Evolutionary conservation across 2,329 filamentous ascomycete genomes (phyloP), one percentile per base, ranked within the genome.

Genomic region (Ambrosiella xylebori): DNA sequence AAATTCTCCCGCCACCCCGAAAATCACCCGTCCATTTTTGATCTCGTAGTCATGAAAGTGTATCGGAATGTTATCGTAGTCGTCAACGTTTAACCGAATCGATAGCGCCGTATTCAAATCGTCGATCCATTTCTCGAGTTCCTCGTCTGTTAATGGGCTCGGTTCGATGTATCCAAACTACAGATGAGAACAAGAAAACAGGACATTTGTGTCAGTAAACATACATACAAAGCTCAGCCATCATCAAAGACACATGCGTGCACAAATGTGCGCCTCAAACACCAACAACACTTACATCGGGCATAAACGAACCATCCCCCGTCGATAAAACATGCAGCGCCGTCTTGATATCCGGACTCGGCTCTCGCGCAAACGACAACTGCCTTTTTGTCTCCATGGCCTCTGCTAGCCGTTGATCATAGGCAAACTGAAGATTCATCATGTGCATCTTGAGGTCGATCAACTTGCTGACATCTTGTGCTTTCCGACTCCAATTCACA

Each of bases 291-390:
- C 78, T 71, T 72, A 86, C 82, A 68, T 93, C 84, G 57, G 90
- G 84, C 74, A 95, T 82, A 77, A 84, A 88, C 3, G 81, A 76
- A 27, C 85, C 84, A 64, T 81, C 82, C 47, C 88, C 88, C 7
- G 82, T 88, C 5, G 87, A 84, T 57, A 98, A 73, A 35, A 95
- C 78, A 65, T 96, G 84, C 50, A 96, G 73, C 7, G 93, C 91
- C 17, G 89, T 96, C 68, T 85, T 86, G 56, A 98, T 75, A 71
- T 98, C 94, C 1, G 93, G 93, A 66, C 89, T 91, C 3, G 87
- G 88, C 66, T 95, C 76, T 64, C 89, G 85, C 49, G 86, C 86
- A 64, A 75, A 76, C 8, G 79, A 77, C 62, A 94, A 76, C 64
- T 84, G 81, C 62, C 81, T 74, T 70, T 91, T 95, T 65, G 91